Evolutionary conservation across 768 basidiomycete species (phyloP), one percentile per base, ranked within the genome.

Genomic region (Daedalea quercina): DNA sequence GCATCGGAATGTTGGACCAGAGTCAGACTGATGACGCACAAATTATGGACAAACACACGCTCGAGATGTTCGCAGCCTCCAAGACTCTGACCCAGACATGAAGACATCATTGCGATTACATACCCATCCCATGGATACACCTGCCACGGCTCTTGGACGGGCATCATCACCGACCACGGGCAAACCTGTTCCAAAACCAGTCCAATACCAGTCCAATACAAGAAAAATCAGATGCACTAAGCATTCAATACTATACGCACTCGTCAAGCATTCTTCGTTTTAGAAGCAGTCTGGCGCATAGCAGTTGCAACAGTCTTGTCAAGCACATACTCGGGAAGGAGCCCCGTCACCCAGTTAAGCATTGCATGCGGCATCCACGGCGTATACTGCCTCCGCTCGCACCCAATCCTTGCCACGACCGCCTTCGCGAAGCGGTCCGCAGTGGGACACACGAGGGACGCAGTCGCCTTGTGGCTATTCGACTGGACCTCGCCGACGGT

Each of bases 351-450:
- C 8, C 50, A 44, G 17, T 47, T 51, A 25, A 44, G n/a, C 1
- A 62, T 24, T 15, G 57, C 60, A 47, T 66, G 65, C 23, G 52
- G 44, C 37, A 43, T 22, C 20, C 57, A 64, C 51, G 63, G 61
- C 26, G 54, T 33, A 45, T 62, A 51, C 23, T 37, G 7, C 31
- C 55, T 44, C 45, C 49, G 23, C 20, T 61, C 65, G 44, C 63
- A 61, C n/a, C 65, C 65, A 19, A 61, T 51, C 31, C 43, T 40
- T 12, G 47, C 51, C 35, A 64, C 57, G 13, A 64, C 20, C 20
- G 49, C 47, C 50, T 53, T 50, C 34, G 57, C 65, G 43, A 61
- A 63, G 40, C 17, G 13, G 26, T 35, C 59, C 51, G 59, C 46
- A 28, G 50, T 51, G 22, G 59, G 63, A n/a, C 52, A 49, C 44